These are phyloP conservation scores for Astraeus odoratus DNA, from an alignment of 768 basidiomycete genomes.

Conservation along the genomic window DNA sequence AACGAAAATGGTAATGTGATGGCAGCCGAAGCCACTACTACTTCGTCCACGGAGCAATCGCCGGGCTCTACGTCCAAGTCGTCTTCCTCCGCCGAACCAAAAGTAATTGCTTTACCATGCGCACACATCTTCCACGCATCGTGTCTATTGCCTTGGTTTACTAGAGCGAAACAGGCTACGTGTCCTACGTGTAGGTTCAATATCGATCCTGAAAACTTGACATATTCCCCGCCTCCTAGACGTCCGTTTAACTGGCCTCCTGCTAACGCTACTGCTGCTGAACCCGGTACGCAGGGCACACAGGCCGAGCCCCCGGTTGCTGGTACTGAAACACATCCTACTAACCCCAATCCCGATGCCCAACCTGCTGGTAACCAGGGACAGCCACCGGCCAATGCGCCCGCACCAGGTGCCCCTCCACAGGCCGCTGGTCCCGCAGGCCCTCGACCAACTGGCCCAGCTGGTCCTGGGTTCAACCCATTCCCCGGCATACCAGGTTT, in stretches of 20 bases:
- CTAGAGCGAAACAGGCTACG: conserved; percentile 69
- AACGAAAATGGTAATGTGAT: conserved; percentile 8
- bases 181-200: conserved; percentile 83
- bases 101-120: conserved; percentile 68
- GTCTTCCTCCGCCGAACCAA: conserved; percentile 24
- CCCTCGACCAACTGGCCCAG: neutral
- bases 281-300: conserved; percentile 3
- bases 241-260: conserved; percentile 14
- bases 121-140: conserved; percentile 76
- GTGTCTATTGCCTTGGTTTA: conserved; percentile 80
- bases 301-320: conserved; percentile 6
- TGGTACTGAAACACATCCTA: too few species aligned
- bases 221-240: conserved; percentile 29
- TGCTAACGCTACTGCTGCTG: conserved; percentile 4
- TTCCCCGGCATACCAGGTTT: conserved; percentile 17
- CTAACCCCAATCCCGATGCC: too few species aligned
- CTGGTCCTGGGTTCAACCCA: conserved; percentile 13
- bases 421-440: conserved; percentile 6
- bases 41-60: neutral
- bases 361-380: conserved; percentile 3
- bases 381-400: conserved; percentile 1
- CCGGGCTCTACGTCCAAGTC: neutral
- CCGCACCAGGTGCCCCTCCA: neutral
- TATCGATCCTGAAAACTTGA: conserved; percentile 72
- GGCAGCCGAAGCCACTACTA: conserved; percentile 15